A percentile compares a stretch with the other conserved stretches of the same genome.
Conservation (phyloP, 2,329 filamentous ascomycete genomes). For the Cylindrodendrum hubeiense region DNA sequence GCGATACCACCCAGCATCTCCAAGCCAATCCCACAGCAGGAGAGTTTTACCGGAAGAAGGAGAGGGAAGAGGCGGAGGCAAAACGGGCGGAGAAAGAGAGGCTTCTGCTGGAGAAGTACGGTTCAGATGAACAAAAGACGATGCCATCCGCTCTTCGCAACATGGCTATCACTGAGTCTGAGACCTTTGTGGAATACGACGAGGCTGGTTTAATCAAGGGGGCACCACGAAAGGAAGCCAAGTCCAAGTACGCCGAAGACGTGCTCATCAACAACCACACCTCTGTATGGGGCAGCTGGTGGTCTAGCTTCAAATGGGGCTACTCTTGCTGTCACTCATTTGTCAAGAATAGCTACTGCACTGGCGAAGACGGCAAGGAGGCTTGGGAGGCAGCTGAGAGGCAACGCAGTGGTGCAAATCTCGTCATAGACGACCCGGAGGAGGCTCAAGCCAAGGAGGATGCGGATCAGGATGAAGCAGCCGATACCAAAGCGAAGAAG, state of each 20-base stretch:
- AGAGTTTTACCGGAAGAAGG: constrained; percentile 84
- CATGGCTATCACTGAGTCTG: constrained; percentile 81
- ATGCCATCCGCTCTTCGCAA: constrained; percentile 73
- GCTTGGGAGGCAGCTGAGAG: constrained; percentile 83
- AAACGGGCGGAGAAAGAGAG: constrained; percentile 77
- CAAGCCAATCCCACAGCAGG: constrained; percentile 97
- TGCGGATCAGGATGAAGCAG: constrained; percentile 48
- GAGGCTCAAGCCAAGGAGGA: constrained; percentile 45
- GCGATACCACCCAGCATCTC: constrained; percentile 85
- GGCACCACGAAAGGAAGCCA: constrained; percentile 78
- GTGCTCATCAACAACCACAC: constrained; percentile 91
- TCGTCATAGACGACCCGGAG: constrained; percentile 49
- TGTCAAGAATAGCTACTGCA: constrained; percentile 98
- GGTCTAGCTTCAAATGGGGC: constrained; percentile 94
- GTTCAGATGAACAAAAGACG: constrained; percentile 69
- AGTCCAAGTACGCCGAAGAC: constrained; percentile 94
- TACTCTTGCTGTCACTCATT: constrained; percentile 95
- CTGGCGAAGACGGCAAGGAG: constrained; percentile 85
- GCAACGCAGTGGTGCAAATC: constrained; percentile 62
- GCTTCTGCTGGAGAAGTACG: constrained; percentile 85
- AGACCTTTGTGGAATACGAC: constrained; percentile 94
- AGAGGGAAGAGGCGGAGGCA: constrained; percentile 77
- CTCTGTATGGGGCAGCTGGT: constrained; percentile 97
- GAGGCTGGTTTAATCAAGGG: constrained; percentile 91
- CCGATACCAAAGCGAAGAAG: constrained; percentile 67